Evolutionary conservation across 441 rosid species (phyloP).

Genomic region (Aquilaria agallochum): DNA sequence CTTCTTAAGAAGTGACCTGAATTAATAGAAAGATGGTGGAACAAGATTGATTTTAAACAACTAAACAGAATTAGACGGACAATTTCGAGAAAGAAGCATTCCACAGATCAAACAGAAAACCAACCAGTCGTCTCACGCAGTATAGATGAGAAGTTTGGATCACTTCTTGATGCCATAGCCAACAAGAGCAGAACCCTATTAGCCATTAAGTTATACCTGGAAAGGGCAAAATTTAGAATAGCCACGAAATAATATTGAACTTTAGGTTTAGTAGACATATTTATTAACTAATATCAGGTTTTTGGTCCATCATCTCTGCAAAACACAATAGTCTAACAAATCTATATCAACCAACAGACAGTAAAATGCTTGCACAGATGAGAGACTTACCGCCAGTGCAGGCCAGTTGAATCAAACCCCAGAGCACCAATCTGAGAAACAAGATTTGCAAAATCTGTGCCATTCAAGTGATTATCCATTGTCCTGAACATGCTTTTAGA

Average conservation of each 20-base stretch:
- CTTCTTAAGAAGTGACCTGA: conserved; percentile 97
- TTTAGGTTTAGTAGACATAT: conserved; percentile 12
- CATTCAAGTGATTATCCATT: conserved; percentile 57
- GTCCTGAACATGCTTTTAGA: conserved; percentile 78
- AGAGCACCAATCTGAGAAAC: conserved; percentile 85
- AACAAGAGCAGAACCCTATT: conserved; percentile 93
- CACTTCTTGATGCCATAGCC: conserved; percentile 87
- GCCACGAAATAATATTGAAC: not conserved
- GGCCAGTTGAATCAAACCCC: conserved; percentile 88
- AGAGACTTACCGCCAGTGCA: conserved; percentile 92
- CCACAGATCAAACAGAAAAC: conserved; percentile 27
- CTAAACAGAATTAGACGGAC: conserved; percentile 9
- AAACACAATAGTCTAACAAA: too few species aligned
- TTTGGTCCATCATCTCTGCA: too few species aligned
- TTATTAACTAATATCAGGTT: too few species aligned
- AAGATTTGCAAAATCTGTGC: conserved; percentile 68
- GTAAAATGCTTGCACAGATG: too few species aligned
- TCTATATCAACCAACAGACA: too few species aligned
- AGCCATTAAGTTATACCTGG: conserved; percentile 98
- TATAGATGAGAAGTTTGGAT: conserved; percentile 66
- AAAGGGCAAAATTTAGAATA: conserved; percentile 8
- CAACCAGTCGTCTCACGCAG: conserved; percentile 90
- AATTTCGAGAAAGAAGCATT: conserved; percentile 14
- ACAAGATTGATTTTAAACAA: conserved; percentile 5
- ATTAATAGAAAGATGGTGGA: conserved; percentile 28